These are phyloP conservation scores for Aspergillus incahuasiensis DNA, from an alignment of 495 filamentous ascomycete genomes.

Conservation along the genomic window DNA sequence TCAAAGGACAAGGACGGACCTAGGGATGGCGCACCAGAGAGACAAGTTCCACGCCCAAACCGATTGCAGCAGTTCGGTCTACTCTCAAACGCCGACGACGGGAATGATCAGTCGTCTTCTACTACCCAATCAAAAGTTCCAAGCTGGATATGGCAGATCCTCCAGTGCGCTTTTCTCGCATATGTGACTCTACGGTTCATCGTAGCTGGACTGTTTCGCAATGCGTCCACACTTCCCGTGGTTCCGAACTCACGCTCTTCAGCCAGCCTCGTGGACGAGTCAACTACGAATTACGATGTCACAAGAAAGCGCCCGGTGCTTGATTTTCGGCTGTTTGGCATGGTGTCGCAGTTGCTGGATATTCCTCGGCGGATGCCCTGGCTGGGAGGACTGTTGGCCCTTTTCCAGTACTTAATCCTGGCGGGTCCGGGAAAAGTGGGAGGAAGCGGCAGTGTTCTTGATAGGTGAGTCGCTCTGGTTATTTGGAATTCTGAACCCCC, in stretches of 20 bases:
- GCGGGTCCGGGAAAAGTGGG: slow-evolving; percentile 69
- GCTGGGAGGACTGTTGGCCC: slow-evolving; percentile 64
- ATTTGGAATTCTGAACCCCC: slow-evolving; percentile 23
- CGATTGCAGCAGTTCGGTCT: slow-evolving; percentile 47
- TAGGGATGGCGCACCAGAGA: slow-evolving; percentile 21
- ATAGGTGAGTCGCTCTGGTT: slow-evolving; percentile 68
- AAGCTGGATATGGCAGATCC: slow-evolving; percentile 59
- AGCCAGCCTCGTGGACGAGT: slow-evolving; percentile 17
- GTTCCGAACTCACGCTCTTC: slow-evolving; percentile 22
- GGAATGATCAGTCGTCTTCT: slow-evolving; percentile 14
- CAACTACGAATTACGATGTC: slow-evolving; percentile 47
- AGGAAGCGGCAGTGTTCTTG: slow-evolving; percentile 68
- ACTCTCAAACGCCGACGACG: slow-evolving; percentile 31
- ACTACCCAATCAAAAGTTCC: slow-evolving; percentile 29
- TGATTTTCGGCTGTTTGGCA: slow-evolving; percentile 66
- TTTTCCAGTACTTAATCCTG: slow-evolving; percentile 67
- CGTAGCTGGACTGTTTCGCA: slow-evolving; percentile 45
- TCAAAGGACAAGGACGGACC: slow-evolving; percentile 20
- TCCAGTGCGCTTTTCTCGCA: slow-evolving; percentile 65
- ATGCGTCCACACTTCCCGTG: slow-evolving; percentile 31
- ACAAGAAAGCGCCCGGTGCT: slow-evolving; percentile 62
- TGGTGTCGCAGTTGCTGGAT: slow-evolving; percentile 63
- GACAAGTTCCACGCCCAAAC: slow-evolving; percentile 21
- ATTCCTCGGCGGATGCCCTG: slow-evolving; percentile 79
- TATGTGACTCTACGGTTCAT: slow-evolving; percentile 62